Percentiles rank a stretch among this genome's conserved stretches.
Evolutionary conservation across 192 early-diverging fungal species (phyloP).

Genomic region (Diversispora epigaea): DNA sequence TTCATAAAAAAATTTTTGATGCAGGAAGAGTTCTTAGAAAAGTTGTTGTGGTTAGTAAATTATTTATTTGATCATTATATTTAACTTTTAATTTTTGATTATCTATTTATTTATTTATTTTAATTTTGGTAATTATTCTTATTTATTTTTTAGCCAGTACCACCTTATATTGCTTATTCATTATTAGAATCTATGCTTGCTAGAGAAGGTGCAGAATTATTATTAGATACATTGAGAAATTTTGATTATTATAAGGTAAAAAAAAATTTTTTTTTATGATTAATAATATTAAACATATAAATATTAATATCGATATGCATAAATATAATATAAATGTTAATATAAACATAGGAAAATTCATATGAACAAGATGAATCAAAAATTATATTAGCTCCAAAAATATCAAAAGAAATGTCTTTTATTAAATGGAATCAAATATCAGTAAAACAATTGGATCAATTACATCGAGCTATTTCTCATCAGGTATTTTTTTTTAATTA

Average conservation of each 20-base stretch:
- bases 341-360: conserved; percentile 48
- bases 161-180: conserved; percentile 37
- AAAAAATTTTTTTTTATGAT: background rate
- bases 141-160: conserved; percentile 33
- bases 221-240: conserved; percentile 62
- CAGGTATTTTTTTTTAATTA: conserved; percentile 51
- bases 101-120: too few relatives aligned
- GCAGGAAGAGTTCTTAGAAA: conserved; percentile 82
- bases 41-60: conserved; percentile 49
- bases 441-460: conserved; percentile 58
- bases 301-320: too few relatives aligned
- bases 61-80: too few relatives aligned
- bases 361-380: conserved; percentile 58
- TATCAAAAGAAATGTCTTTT: conserved; percentile 54
- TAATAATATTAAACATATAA: background rate
- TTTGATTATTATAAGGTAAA: conserved; percentile 59
- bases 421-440: conserved; percentile 64
- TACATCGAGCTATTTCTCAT: conserved; percentile 72
- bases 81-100: too few relatives aligned
- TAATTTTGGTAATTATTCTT: too few relatives aligned
- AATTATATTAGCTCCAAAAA: conserved; percentile 72
- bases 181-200: conserved; percentile 48
- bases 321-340: conserved; percentile 23
- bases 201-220: conserved; percentile 55
- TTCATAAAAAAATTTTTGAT: conserved; percentile 78